A percentile compares a stretch with the other conserved stretches of the same genome.
Evolutionary conservation across 208 protist genomes (phyloP).

Genomic region (Endotrypanum monterogeii): DNA sequence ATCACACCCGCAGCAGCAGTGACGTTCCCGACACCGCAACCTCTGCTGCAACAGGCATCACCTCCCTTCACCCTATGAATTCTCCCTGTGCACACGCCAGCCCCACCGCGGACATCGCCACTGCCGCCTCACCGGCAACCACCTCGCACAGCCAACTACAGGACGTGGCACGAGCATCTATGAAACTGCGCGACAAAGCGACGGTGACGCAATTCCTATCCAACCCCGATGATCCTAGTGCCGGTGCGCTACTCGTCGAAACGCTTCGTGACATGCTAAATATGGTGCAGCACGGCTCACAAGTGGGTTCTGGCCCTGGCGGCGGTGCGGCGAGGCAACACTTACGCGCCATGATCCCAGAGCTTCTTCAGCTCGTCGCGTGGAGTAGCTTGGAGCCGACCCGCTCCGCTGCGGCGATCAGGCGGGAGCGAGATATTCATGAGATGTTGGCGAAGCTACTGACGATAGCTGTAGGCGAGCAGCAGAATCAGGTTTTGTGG

Average conservation of each 20-base stretch:
- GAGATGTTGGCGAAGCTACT: conserved; percentile 16
- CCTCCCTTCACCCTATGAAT: background rate
- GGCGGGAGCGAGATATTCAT: conserved; percentile 21
- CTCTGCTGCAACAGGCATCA: no score
- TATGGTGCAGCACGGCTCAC: conserved; percentile 17
- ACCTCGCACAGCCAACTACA: conserved; percentile 41
- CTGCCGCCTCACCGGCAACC: background rate
- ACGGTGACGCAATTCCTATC: conserved; percentile 46
- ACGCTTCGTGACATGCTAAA: conserved; percentile 31
- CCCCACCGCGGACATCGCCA: background rate
- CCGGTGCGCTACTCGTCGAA: conserved; percentile 33
- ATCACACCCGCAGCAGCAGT: background rate
- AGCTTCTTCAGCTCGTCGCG: conserved; percentile 31
- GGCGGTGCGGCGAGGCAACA: background rate
- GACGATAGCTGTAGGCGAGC: conserved; percentile 2
- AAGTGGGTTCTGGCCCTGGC: background rate
- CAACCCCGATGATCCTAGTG: conserved; percentile 41
- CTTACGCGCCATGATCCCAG: conserved; percentile 14
- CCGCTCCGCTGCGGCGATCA: conserved; percentile 13
- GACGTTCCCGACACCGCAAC: background rate
- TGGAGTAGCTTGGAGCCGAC: conserved; percentile 12
- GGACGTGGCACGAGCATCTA: conserved; percentile 48
- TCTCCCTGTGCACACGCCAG: background rate
- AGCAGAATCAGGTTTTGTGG: background rate
- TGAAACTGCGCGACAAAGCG: conserved; percentile 45